Percentiles rank a stretch among this genome's conserved stretches.
phyloP scores from a whole-genome alignment of 495 filamentous ascomycete genomes.

The Astrothelium macrocarpum region DNA sequence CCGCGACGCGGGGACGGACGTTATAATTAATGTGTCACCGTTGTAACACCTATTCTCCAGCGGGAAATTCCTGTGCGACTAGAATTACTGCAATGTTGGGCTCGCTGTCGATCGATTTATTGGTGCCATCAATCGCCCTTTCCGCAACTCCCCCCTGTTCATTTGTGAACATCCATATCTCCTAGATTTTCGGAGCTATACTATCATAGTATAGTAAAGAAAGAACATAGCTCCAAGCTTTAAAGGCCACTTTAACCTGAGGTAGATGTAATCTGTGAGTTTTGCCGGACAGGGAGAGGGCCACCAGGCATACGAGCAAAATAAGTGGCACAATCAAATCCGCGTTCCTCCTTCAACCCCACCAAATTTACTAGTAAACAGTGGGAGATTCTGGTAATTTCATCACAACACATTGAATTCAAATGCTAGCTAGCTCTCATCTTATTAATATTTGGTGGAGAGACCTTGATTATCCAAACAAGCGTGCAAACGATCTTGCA shows the following conservation, averaged over 20 bases:
- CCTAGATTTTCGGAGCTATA: constrained; percentile 10
- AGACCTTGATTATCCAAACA: too few species aligned
- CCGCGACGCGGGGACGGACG: too few species aligned
- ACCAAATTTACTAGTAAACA: too few species aligned
- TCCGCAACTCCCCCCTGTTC: constrained; percentile 6
- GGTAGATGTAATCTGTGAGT: constrained; percentile 8
- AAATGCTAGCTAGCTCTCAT: too few species aligned
- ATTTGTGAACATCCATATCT: constrained; percentile 3
- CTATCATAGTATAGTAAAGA: constrained; percentile 1
- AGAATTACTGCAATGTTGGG: constrained; percentile 5
- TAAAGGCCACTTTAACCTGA: not conserved
- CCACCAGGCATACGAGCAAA: too few species aligned
- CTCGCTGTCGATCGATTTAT: constrained; percentile 7
- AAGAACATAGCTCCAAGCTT: not conserved
- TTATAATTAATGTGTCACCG: not conserved
- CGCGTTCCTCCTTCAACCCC: too few species aligned
- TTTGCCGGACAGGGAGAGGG: constrained; percentile 4
- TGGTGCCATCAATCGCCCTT: constrained; percentile 3
- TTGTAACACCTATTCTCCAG: not conserved
- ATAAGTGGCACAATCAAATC: too few species aligned
- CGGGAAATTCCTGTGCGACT: not conserved
- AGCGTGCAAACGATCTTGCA: too few species aligned
- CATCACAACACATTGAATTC: too few species aligned
- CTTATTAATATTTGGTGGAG: too few species aligned
- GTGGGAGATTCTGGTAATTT: too few species aligned